Percentiles rank a stretch among this genome's conserved stretches.
These are phyloP conservation scores for Thalassiosira mediterranea DNA, from an alignment of 352 stramenopile species.

Conservation along the genomic window DNA sequence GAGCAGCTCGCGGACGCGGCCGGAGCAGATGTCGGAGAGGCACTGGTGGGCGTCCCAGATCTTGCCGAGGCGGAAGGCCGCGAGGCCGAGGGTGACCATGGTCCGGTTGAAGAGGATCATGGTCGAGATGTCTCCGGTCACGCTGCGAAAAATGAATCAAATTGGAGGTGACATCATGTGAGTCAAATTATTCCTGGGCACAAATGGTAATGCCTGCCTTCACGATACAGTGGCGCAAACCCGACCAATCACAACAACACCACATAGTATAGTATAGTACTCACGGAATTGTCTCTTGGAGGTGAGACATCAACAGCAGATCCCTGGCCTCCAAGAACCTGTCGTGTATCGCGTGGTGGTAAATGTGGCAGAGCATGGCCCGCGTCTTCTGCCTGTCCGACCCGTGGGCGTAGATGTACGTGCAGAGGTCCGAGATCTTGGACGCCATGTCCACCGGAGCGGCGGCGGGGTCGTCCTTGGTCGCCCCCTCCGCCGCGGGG, in stretches of 20 bases:
- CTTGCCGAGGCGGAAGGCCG: slow-evolving; percentile 94
- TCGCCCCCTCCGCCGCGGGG: slow-evolving; percentile 35
- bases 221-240: too few relatives aligned
- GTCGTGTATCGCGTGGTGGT: slow-evolving; percentile 97
- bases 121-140: slow-evolving; percentile 88
- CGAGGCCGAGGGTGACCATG: slow-evolving; percentile 90
- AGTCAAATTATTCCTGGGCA: too few relatives aligned
- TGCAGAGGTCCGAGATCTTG: slow-evolving; percentile 87
- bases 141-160: too few relatives aligned
- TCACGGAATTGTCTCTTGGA: slow-evolving; percentile 94
- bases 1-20: slow-evolving; percentile 92
- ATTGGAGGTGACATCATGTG: too few relatives aligned
- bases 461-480: slow-evolving; percentile 22
- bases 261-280: too few relatives aligned
- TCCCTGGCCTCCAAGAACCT: slow-evolving; percentile 98
- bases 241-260: too few relatives aligned
- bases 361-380: slow-evolving; percentile 98
- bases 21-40: slow-evolving; percentile 94
- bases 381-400: slow-evolving; percentile 92
- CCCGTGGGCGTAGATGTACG: slow-evolving; percentile 93
- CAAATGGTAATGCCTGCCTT: too few relatives aligned
- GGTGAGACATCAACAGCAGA: slow-evolving; percentile 97
- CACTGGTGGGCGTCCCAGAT: slow-evolving; percentile 96
- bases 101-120: slow-evolving; percentile 98
- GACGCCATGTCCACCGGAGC: slow-evolving; percentile 46